Conservation (phyloP, 2,329 filamentous ascomycete genomes). For the Ascochyta koolunga region DNA sequence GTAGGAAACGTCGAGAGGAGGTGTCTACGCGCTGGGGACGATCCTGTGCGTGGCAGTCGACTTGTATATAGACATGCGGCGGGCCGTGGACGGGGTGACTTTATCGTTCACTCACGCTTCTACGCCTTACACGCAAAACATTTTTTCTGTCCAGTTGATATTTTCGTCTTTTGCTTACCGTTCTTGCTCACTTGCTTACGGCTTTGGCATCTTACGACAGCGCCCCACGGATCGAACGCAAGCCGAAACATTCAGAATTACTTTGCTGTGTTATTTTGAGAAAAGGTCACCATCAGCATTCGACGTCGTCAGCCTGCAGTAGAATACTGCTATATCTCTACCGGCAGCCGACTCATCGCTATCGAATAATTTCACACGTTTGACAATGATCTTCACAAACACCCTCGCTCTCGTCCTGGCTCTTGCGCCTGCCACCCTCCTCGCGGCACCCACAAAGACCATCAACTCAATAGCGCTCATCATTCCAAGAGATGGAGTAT, state of each 20-base stretch:
- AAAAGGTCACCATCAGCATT: conserved; percentile 1
- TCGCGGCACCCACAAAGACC: conserved; percentile 41
- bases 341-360: neutral
- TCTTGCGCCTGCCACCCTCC: conserved; percentile 39
- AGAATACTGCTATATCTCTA: conserved; percentile 15
- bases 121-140: conserved; percentile 4
- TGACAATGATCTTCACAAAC: conserved; percentile 44
- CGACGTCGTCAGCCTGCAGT: neutral
- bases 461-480: conserved; percentile 28
- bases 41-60: conserved; percentile 15
- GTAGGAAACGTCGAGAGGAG: conserved; percentile 1
- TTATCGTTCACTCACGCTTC: neutral
- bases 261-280: conserved; percentile 4
- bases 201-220: conserved; percentile 7
- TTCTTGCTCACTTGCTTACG: conserved; percentile 4
- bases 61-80: conserved; percentile 13
- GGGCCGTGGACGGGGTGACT: conserved; percentile 12
- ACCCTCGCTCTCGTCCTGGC: conserved; percentile 41
- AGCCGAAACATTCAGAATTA: neutral
- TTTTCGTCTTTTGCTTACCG: neutral
- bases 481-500: conserved; percentile 22
- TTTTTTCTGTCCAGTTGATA: neutral
- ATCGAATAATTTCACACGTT: neutral
- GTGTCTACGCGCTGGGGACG: conserved; percentile 10
- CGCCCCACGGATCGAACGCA: conserved; percentile 1